Evolutionary conservation across 1,284 basidiomycete genomes (phyloP), one percentile per base, ranked within the genome.

Genomic region (Apiotrichum siamense): DNA sequence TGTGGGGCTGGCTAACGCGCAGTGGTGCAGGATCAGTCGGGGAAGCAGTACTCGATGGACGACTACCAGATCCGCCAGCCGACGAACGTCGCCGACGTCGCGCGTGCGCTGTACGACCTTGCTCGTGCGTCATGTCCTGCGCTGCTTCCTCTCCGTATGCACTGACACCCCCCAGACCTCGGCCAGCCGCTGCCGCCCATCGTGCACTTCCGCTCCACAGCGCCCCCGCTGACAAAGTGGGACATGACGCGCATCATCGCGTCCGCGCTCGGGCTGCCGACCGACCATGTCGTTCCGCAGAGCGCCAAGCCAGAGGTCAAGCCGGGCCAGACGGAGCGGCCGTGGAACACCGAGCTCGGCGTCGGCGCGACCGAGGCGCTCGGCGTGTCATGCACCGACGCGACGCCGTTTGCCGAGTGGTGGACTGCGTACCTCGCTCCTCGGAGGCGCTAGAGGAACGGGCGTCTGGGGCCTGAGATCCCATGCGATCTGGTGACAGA

Each of bases 51-150:
- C 62, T 69, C 69, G 46, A 76, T 76, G 74, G 74, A 76, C 56
- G 62, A 72, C 31, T 71, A 70, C 54, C 73, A 74, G 56, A 65
- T 69, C 24, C 61, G 78, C 35, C 77, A 75, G 61, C 78, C 78
- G 2, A 79, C 78, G 13, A 75, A 73, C 51, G 77, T 78, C 9
- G 61, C 59, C 20, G 77, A 79, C 52, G 72, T 79, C 27, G 76
- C 74, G 7, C 61, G 66, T 6, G 71, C 75, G 5, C 60, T 78
- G 29, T 65, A 71, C 49, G 70, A 74, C 46, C 64, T 78, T 29
- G 46, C 63, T 23, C 67, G 68, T 66, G 55, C 50, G 64, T 61
- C 29, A 11, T 25, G 25, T 33, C 23, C 23, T 32, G 0, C 18
- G 5, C 25, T 7, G 37, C 21, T 5, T 25, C 15, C 12, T 17